Conservation (phyloP, 768 basidiomycete genomes). For the Epithele typhae region DNA sequence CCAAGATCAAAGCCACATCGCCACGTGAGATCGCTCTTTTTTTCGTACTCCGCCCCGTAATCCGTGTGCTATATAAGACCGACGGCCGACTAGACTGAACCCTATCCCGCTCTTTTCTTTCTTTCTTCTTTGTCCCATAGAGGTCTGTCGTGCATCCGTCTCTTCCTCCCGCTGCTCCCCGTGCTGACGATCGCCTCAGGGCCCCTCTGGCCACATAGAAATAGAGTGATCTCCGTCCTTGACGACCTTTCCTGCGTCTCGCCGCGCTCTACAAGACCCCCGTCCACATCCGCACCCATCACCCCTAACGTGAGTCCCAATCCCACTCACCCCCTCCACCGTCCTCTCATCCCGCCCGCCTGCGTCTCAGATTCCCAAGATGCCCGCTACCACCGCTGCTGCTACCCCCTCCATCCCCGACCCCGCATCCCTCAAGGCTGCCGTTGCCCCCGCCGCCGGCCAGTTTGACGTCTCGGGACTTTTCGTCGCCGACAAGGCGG, state of each 20-base stretch:
- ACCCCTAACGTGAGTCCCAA: conserved; percentile 20
- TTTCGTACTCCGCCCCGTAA: conserved; percentile 20
- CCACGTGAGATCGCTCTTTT: conserved; percentile 22
- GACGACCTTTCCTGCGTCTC: conserved; percentile 36
- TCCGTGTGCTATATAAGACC: conserved; percentile 21
- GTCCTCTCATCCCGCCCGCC: conserved; percentile 11
- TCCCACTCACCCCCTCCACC: neutral
- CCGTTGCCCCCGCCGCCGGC: conserved; percentile 47
- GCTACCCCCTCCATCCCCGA: conserved; percentile 53
- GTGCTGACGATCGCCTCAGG: conserved; percentile 22
- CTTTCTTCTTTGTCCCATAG: conserved; percentile 34
- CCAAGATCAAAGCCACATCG: conserved; percentile 1
- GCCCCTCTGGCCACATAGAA: conserved; percentile 34
- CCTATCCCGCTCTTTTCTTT: conserved; percentile 34
- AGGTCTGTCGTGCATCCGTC: conserved; percentile 22
- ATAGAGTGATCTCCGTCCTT: conserved; percentile 69
- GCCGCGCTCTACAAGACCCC: conserved; percentile 38
- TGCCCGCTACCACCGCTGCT: conserved; percentile 77
- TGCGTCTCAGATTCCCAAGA: conserved; percentile 49
- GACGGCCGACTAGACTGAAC: conserved; percentile 16
- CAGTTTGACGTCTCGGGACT: conserved; percentile 71
- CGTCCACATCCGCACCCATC: conserved; percentile 17
- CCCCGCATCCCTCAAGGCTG: conserved; percentile 71
- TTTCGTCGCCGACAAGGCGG: conserved; percentile 81
- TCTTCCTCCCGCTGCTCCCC: neutral